Percentiles rank a stretch among this genome's conserved stretches.
Evolutionary conservation across 2,329 filamentous ascomycete genomes (phyloP).

Genomic region (Cladosporium sp.): DNA sequence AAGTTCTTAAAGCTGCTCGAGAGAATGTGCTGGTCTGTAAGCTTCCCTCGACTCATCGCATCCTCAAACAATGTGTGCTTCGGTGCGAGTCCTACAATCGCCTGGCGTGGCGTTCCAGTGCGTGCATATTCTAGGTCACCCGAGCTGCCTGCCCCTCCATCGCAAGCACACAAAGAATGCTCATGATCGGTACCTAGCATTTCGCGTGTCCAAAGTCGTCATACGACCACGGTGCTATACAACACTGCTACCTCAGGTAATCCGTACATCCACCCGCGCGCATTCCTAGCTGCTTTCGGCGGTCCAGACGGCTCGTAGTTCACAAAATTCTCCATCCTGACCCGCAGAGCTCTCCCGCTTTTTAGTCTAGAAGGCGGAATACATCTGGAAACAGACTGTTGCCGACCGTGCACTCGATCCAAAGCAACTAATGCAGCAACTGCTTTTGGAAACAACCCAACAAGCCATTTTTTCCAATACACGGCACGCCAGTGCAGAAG

Average conservation of each 20-base stretch:
- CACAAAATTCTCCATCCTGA: background rate
- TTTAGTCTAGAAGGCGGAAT: background rate
- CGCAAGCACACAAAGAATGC: too few relatives aligned
- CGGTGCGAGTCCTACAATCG: too few relatives aligned
- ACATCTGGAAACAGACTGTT: background rate
- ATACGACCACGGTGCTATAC: background rate
- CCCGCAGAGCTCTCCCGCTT: background rate
- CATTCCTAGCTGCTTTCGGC: background rate
- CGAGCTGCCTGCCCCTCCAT: too few relatives aligned
- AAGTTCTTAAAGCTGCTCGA: too few relatives aligned
- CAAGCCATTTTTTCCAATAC: background rate
- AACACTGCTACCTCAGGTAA: too few relatives aligned
- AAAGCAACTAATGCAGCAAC: background rate
- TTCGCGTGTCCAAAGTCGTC: background rate
- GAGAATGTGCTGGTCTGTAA: too few relatives aligned
- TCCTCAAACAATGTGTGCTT: too few relatives aligned
- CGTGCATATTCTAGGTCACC: too few relatives aligned
- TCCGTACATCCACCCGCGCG: background rate
- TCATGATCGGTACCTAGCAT: too few relatives aligned
- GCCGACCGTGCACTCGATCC: background rate
- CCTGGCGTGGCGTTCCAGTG: too few relatives aligned
- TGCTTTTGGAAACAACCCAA: background rate
- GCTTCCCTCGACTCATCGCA: too few relatives aligned
- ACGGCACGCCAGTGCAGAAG: background rate
- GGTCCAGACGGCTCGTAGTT: background rate